phyloP scores from a whole-genome alignment of 2,329 filamentous ascomycete species.

The Cladophialophora immunda region DNA sequence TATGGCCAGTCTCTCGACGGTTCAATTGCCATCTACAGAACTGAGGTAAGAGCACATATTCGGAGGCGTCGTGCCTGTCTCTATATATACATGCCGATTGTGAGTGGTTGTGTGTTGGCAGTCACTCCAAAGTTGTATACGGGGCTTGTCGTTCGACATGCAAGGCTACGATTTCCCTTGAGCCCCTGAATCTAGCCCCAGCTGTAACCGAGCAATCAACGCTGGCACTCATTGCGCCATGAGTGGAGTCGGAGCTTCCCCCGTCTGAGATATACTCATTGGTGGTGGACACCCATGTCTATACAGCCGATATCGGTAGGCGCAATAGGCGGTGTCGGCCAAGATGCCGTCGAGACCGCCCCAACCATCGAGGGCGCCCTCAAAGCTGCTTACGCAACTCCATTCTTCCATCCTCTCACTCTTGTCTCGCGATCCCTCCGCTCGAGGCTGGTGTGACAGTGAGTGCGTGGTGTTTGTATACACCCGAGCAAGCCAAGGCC shows the following conservation, averaged over 20 bases:
- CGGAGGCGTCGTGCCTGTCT: neutral
- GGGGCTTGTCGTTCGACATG: neutral
- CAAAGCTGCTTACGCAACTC: conserved; percentile 17
- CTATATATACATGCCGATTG: neutral
- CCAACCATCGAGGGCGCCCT: conserved; percentile 3
- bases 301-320: conserved; percentile 21
- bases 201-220: conserved; percentile 2
- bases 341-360: conserved; percentile 8
- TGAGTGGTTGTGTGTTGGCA: neutral
- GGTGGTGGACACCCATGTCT: neutral
- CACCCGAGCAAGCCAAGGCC: conserved; percentile 14
- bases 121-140: neutral
- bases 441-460: neutral
- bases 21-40: neutral
- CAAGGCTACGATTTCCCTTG: conserved; percentile 18
- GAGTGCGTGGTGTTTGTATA: conserved; percentile 6
- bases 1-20: neutral
- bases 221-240: neutral
- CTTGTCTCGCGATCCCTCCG: conserved; percentile 12
- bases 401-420: conserved; percentile 1
- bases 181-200: conserved; percentile 1
- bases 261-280: conserved; percentile 9
- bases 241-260: conserved; percentile 6
- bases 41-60: neutral
- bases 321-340: conserved; percentile 15